Evolutionary conservation across 176 grass and related monocot species (phyloP).

Genomic region (Ananas comosus): DNA sequence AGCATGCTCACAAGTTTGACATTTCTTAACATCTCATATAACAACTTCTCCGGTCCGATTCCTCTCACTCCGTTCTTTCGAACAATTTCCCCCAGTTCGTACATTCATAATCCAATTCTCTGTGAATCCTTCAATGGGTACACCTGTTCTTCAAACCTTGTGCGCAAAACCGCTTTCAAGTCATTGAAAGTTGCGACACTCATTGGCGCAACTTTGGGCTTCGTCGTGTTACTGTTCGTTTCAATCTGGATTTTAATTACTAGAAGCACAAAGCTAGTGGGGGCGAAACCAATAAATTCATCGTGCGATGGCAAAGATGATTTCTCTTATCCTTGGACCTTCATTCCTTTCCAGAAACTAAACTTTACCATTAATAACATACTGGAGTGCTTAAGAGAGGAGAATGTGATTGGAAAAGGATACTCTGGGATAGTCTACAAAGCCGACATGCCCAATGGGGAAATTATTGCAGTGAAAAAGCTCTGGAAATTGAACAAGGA

Average conservation of each 20-base stretch:
- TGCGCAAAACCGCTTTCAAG: constrained; percentile 55
- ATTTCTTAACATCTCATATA: constrained; percentile 81
- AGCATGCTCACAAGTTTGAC: constrained; percentile 65
- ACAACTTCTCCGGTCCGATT: constrained; percentile 95
- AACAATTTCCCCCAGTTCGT: constrained; percentile 55
- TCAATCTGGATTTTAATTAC: constrained; percentile 58
- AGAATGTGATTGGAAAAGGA: constrained; percentile 92
- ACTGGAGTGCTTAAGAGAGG: constrained; percentile 69
- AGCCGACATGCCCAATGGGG: constrained; percentile 85
- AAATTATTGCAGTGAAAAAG: constrained; percentile 83
- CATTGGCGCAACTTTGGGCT: constrained; percentile 47
- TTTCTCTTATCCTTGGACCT: constrained; percentile 90
- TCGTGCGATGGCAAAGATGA: constrained; percentile 42
- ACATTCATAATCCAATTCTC: constrained; percentile 47
- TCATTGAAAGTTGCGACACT: constrained; percentile 49
- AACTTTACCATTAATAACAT: constrained; percentile 69
- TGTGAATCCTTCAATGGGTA: constrained; percentile 74
- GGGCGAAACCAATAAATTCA: constrained; percentile 32
- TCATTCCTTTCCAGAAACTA: constrained; percentile 77
- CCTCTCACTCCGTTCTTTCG: constrained; percentile 74
- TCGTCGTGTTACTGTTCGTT: constrained; percentile 37
- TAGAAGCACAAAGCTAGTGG: constrained; percentile 31
- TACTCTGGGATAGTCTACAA: constrained; percentile 88
- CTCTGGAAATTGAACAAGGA: constrained; percentile 73
- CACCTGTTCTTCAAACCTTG: constrained; percentile 50